Evolutionary conservation across 208 protist species (phyloP).

Genomic region (Herpetomonas muscarum): DNA sequence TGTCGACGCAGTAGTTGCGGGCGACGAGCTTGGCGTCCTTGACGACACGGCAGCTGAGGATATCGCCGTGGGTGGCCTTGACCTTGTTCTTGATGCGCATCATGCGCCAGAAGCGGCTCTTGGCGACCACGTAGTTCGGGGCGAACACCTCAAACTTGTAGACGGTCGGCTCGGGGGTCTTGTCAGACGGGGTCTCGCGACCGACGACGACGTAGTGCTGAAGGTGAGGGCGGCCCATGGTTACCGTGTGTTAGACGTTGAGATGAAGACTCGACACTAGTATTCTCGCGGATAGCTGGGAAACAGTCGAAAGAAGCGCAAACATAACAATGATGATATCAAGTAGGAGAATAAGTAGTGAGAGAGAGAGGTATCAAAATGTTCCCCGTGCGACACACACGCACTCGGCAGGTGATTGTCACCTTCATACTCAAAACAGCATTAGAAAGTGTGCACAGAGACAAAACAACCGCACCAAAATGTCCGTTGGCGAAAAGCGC

Average conservation of each 20-base stretch:
- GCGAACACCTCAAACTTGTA: slow-evolving; percentile 99
- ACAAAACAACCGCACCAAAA: too few species aligned
- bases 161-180: slow-evolving; percentile 91
- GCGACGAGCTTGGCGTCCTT: slow-evolving; percentile 95
- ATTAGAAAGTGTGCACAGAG: too few species aligned
- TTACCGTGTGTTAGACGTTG: slow-evolving; percentile 91
- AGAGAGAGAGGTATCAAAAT: too few species aligned
- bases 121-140: slow-evolving; percentile 97
- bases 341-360: too few species aligned
- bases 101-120: slow-evolving; percentile 99
- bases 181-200: slow-evolving; percentile 91
- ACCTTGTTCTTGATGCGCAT: slow-evolving; percentile 97
- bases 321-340: too few species aligned
- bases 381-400: too few species aligned
- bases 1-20: slow-evolving; percentile 99
- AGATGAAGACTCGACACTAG: too few species aligned
- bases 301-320: too few species aligned
- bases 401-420: too few species aligned
- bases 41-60: slow-evolving; percentile 91
- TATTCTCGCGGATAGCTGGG: too few species aligned
- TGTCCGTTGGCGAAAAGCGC: too few species aligned
- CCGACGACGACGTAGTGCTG: slow-evolving; percentile 95
- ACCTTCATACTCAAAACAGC: too few species aligned
- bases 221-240: slow-evolving; percentile 85
- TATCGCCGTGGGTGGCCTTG: slow-evolving; percentile 98